These are phyloP conservation scores for Amanita jacksonii DNA, from an alignment of 768 basidiomycete species.

Conservation along the genomic window DNA sequence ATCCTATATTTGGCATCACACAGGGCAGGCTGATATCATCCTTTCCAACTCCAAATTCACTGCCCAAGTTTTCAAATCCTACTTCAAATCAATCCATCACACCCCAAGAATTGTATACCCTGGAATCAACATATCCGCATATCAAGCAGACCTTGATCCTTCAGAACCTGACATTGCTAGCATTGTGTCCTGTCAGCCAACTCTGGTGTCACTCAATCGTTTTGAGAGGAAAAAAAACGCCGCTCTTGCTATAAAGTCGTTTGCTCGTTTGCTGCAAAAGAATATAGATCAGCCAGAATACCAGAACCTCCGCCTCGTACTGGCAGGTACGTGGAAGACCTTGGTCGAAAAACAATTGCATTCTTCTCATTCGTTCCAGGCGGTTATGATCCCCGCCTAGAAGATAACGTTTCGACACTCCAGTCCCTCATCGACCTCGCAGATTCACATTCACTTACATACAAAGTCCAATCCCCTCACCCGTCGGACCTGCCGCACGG, in stretches of 20 bases:
- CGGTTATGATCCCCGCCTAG: constrained; percentile 82
- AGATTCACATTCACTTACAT: constrained; percentile 45
- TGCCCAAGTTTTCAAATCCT: constrained; percentile 62
- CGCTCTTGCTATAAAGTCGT: constrained; percentile 71
- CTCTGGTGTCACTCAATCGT: constrained; percentile 82
- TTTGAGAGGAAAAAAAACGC: constrained; percentile 96
- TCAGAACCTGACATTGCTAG: constrained; percentile 41
- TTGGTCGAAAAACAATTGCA: background rate
- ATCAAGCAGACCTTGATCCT: constrained; percentile 37
- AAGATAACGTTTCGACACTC: constrained; percentile 75
- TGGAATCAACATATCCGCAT: constrained; percentile 78
- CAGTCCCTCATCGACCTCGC: constrained; percentile 49
- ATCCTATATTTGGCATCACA: constrained; percentile 6
- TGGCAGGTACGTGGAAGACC: constrained; percentile 56
- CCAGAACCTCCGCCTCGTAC: constrained; percentile 52
- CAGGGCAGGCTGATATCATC: constrained; percentile 84
- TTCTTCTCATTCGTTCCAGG: constrained; percentile 32
- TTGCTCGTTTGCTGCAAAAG: constrained; percentile 41
- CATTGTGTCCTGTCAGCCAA: constrained; percentile 58
- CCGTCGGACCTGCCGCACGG: constrained; percentile 32
- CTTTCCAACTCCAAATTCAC: constrained; percentile 92
- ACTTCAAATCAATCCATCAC: constrained; percentile 59
- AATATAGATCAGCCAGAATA: constrained; percentile 16
- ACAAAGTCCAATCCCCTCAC: constrained; percentile 38
- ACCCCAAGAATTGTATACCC: constrained; percentile 86